Conservation (phyloP, 148 eudicot genomes). For the Amaranthus palmeri region DNA sequence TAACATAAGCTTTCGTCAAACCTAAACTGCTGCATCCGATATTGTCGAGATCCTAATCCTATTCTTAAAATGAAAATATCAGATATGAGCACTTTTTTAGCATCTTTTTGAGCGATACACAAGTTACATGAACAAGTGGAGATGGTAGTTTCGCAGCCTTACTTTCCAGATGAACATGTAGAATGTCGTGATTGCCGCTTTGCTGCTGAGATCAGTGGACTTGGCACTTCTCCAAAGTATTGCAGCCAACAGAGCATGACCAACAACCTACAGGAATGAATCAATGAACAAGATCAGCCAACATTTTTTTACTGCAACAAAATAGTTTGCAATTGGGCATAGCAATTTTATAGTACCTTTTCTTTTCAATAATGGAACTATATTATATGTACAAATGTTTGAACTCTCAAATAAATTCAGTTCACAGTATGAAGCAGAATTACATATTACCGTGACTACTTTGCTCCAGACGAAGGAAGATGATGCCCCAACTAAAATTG, state of each 20-base stretch:
- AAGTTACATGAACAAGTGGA: neutral
- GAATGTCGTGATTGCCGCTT: constrained; percentile 81
- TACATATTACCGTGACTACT: constrained; percentile 53
- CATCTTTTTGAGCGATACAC: neutral
- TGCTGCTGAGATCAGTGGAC: constrained; percentile 73
- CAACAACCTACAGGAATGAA: constrained; percentile 49
- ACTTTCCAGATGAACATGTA: constrained; percentile 99
- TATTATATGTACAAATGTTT: neutral
- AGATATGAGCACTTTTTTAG: neutral
- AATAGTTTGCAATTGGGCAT: neutral
- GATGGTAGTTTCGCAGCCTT: constrained; percentile 4
- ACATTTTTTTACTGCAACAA: neutral
- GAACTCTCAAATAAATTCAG: neutral
- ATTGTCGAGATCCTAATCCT: no score
- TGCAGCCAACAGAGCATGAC: constrained; percentile 60
- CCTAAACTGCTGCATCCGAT: no score
- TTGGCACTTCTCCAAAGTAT: constrained; percentile 80
- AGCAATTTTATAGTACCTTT: neutral
- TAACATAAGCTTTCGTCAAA: no score
- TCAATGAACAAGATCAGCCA: neutral
- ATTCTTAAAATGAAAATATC: neutral
- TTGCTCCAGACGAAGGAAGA: constrained; percentile 84
- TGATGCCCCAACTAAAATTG: constrained; percentile 70
- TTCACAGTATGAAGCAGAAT: neutral
- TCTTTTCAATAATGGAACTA: neutral